Conservation (phyloP, 352 stramenopile genomes). For the Pythium guiyangense region DNA sequence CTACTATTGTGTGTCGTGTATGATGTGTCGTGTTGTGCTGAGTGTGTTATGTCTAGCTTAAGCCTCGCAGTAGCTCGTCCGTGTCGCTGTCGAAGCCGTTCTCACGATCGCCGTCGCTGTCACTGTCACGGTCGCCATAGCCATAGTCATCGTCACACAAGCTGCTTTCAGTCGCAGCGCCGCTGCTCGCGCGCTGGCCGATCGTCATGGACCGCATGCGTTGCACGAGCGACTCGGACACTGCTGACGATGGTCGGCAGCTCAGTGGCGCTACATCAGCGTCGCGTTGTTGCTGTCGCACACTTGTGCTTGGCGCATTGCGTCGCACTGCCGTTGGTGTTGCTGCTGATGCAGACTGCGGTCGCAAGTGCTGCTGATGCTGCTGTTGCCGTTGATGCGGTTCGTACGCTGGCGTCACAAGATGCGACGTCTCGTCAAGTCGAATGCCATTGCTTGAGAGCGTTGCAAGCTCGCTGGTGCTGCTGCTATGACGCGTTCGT, state of each 20-base stretch:
- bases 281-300: too few species aligned
- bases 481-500: slow-evolving; percentile 2
- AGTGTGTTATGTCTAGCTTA: too few species aligned
- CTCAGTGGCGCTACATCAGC: too few species aligned
- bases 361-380: not conserved
- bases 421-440: slow-evolving; percentile 1
- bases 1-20: too few species aligned
- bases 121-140: too few species aligned
- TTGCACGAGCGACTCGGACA: slow-evolving; percentile 8
- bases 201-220: slow-evolving; percentile 10
- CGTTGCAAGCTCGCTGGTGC: not conserved
- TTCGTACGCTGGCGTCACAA: not conserved
- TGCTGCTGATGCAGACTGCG: not conserved
- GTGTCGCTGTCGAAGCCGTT: too few species aligned
- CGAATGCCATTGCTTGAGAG: not conserved
- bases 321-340: not conserved
- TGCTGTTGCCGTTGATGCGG: not conserved
- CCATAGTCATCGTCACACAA: not conserved
- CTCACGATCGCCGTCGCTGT: too few species aligned
- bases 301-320: not conserved
- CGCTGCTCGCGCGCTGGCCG: not conserved
- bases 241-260: too few species aligned
- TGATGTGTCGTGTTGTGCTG: too few species aligned
- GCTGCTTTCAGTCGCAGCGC: too few species aligned
- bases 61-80: too few species aligned